Evolutionary conservation across 106 monocot genomes (phyloP).

Genomic region (Dendrobium catenatum): DNA sequence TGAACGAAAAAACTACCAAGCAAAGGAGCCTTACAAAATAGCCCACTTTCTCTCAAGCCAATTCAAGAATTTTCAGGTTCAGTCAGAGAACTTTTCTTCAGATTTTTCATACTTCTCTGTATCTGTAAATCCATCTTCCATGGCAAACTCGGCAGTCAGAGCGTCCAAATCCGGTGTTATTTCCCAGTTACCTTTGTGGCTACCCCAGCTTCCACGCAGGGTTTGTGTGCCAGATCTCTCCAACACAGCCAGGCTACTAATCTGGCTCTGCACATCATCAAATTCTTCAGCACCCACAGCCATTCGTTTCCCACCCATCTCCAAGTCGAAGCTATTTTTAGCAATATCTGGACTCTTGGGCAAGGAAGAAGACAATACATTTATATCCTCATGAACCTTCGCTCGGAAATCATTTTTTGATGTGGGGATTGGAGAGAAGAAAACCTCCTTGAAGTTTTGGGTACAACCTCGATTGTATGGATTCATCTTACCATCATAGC

Average conservation of each 20-base stretch:
- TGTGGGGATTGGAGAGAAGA: slow-evolving; percentile 43
- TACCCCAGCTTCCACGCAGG: slow-evolving; percentile 14
- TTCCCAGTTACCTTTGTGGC: slow-evolving; percentile 29
- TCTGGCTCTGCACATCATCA: slow-evolving; percentile 56
- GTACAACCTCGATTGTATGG: slow-evolving; percentile 46
- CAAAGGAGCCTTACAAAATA: not conserved
- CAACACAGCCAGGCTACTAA: slow-evolving; percentile 17
- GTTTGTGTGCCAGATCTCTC: slow-evolving; percentile 26
- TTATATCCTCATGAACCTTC: slow-evolving; percentile 29
- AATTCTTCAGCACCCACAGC: slow-evolving; percentile 41
- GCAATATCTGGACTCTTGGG: slow-evolving; percentile 25
- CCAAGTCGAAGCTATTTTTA: slow-evolving; percentile 35
- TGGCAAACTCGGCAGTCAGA: slow-evolving; percentile 27
- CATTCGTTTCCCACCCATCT: slow-evolving; percentile 40
- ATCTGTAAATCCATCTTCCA: slow-evolving; percentile 20
- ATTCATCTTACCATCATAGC: slow-evolving; percentile 53
- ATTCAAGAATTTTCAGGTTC: not conserved
- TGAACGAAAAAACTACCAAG: not conserved
- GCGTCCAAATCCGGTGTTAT: slow-evolving; percentile 26
- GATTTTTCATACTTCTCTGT: slow-evolving; percentile 18
- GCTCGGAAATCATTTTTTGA: slow-evolving; percentile 47
- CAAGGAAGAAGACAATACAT: slow-evolving; percentile 23
- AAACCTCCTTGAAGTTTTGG: slow-evolving; percentile 40
- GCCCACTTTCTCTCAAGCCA: not conserved
- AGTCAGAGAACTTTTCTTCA: not conserved